Evolutionary conservation across 805 yeast genomes (phyloP).

Genomic region (Ogataea degrootiae): DNA sequence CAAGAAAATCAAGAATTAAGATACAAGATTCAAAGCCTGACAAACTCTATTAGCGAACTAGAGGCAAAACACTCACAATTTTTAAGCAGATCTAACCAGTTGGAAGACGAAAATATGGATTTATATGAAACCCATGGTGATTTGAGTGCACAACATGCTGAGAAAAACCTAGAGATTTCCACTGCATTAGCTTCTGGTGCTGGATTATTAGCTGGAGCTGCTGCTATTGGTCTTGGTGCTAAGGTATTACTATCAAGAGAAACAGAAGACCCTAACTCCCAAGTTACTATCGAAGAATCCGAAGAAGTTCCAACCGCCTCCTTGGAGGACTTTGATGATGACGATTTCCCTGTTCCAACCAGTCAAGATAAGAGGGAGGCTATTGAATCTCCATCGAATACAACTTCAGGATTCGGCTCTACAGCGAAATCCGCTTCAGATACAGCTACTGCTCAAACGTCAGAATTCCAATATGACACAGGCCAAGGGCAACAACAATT

Average conservation of each 20-base stretch:
- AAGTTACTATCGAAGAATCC: constrained; percentile 1
- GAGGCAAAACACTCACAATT: constrained; percentile 23
- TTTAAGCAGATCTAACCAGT: constrained; percentile 13
- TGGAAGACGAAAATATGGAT: constrained; percentile 37
- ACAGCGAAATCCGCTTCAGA: constrained; percentile 21
- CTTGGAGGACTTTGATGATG: constrained; percentile 28
- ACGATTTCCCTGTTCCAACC: constrained; percentile 15
- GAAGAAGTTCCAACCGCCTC: constrained; percentile 31
- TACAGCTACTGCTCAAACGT: constrained; percentile 43
- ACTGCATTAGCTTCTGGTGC: constrained; percentile 27
- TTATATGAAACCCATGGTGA: constrained; percentile 33
- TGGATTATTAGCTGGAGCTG: constrained; percentile 19
- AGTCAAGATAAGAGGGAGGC: constrained; percentile 11
- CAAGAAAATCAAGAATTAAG: constrained; percentile 37
- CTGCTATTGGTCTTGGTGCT: constrained; percentile 15
- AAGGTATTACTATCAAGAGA: not conserved
- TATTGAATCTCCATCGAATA: constrained; percentile 19
- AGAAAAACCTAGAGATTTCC: constrained; percentile 27
- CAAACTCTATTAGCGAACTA: constrained; percentile 23
- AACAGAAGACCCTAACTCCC: not conserved
- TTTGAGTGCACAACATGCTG: constrained; percentile 28
- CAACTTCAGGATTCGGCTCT: constrained; percentile 19
- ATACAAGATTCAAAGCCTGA: constrained; percentile 19
- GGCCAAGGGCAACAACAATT: constrained; percentile 22
- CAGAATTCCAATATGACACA: constrained; percentile 38